Evolutionary conservation across 495 filamentous ascomycete species (phyloP).

Genomic region (Cryomyces minteri): DNA sequence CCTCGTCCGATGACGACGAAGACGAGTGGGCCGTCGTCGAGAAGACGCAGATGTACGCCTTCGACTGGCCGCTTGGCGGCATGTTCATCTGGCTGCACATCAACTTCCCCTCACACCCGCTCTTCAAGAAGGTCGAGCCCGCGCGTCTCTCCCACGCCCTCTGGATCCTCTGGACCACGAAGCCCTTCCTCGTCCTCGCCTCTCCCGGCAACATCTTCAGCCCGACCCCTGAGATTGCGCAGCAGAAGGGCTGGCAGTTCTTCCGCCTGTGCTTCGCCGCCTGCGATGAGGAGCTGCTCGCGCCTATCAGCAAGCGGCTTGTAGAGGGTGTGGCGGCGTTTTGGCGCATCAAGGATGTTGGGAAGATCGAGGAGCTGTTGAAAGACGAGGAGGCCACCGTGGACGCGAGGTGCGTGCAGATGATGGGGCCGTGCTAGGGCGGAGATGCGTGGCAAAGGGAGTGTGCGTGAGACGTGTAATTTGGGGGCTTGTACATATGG

Average conservation of each 20-base stretch:
- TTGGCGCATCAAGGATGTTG: slow-evolving; percentile 49
- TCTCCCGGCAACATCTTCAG: slow-evolving; percentile 54
- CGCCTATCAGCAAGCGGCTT: slow-evolving; percentile 36
- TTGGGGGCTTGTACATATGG: too few relatives aligned
- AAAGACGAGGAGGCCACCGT: slow-evolving; percentile 12
- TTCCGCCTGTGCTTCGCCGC: slow-evolving; percentile 78
- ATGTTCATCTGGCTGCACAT: slow-evolving; percentile 84
- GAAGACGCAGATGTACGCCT: slow-evolving; percentile 51
- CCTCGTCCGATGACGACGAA: slow-evolving; percentile 19
- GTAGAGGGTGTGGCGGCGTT: slow-evolving; percentile 50
- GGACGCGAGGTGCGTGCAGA: not conserved
- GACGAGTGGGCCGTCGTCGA: slow-evolving; percentile 50
- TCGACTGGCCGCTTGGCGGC: slow-evolving; percentile 64
- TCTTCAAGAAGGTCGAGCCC: slow-evolving; percentile 28
- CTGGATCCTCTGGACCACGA: slow-evolving; percentile 53
- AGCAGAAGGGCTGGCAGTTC: slow-evolving; percentile 39
- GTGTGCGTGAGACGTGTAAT: too few relatives aligned
- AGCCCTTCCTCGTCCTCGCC: slow-evolving; percentile 46
- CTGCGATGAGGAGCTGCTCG: slow-evolving; percentile 48
- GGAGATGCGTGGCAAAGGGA: not conserved
- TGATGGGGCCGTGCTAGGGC: not conserved
- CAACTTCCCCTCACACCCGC: slow-evolving; percentile 50
- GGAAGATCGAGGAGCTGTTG: slow-evolving; percentile 39
- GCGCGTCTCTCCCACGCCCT: slow-evolving; percentile 37
- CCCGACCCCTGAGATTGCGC: slow-evolving; percentile 35